phyloP scores from a whole-genome alignment of 2,329 filamentous ascomycete genomes.

The Trichoderma sp. region DNA sequence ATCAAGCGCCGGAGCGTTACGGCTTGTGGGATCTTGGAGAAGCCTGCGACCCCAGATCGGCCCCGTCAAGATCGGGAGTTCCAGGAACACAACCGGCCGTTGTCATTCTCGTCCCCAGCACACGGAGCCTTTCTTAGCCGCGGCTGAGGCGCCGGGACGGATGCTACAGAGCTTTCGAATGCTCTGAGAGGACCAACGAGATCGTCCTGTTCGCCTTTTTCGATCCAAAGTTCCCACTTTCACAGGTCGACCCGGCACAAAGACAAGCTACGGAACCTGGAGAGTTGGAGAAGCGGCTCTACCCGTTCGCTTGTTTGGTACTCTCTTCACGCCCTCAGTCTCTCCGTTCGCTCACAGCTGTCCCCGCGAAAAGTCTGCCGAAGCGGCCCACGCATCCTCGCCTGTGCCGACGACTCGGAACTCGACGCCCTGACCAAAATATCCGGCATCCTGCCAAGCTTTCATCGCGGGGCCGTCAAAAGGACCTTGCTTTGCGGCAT shows the following conservation, averaged over 20 bases:
- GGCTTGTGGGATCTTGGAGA: slow-evolving; percentile 25
- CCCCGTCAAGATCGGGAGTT: slow-evolving; percentile 25
- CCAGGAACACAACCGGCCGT: slow-evolving; percentile 19
- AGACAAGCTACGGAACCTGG: slow-evolving; percentile 7
- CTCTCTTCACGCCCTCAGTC: background rate
- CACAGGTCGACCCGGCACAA: slow-evolving; percentile 6
- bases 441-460: slow-evolving; percentile 87
- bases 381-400: slow-evolving; percentile 52
- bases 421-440: slow-evolving; percentile 88
- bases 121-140: slow-evolving; percentile 19
- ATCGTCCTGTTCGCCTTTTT: background rate
- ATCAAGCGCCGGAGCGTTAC: slow-evolving; percentile 26
- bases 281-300: slow-evolving; percentile 15
- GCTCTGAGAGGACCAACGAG: slow-evolving; percentile 7
- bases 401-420: slow-evolving; percentile 63
- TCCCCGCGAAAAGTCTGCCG: slow-evolving; percentile 53
- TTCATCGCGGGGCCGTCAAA: slow-evolving; percentile 85
- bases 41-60: slow-evolving; percentile 22
- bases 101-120: slow-evolving; percentile 13
- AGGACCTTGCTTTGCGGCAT: slow-evolving; percentile 76
- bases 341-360: background rate
- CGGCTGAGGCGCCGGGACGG: slow-evolving; percentile 16
- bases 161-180: background rate
- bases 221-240: slow-evolving; percentile 7
- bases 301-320: slow-evolving; percentile 15